Evolutionary conservation across 2,329 filamentous ascomycete species (phyloP).

Genomic region (Simplicillium aogashimaense): DNA sequence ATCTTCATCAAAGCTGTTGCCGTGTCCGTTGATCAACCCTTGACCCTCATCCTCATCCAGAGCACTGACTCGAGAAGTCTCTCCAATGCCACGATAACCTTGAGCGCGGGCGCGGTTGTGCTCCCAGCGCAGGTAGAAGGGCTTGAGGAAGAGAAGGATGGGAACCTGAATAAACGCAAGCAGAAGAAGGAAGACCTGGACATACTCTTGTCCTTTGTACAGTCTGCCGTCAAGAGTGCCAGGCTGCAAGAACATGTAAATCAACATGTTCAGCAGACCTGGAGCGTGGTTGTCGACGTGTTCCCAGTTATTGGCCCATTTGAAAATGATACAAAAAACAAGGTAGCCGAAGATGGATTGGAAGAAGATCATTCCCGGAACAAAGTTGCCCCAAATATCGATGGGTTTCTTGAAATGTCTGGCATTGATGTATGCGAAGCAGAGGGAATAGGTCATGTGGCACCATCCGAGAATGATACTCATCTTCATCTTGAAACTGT

Average conservation of each 20-base stretch:
- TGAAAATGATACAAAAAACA: constrained; percentile 88
- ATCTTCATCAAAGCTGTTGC: constrained; percentile 46
- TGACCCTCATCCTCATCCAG: constrained; percentile 76
- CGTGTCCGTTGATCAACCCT: constrained; percentile 42
- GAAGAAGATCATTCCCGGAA: constrained; percentile 99
- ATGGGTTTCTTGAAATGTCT: constrained; percentile 90
- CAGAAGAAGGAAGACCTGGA: constrained; percentile 73
- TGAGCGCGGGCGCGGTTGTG: constrained; percentile 79
- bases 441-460: constrained; percentile 98
- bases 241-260: constrained; percentile 97
- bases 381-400: constrained; percentile 94
- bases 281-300: constrained; percentile 58
- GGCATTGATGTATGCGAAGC: constrained; percentile 86
- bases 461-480: constrained; percentile 95
- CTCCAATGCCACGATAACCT: constrained; percentile 89
- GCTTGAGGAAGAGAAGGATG: constrained; percentile 86
- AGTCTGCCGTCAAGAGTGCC: constrained; percentile 49
- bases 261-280: constrained; percentile 94
- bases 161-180: constrained; percentile 82
- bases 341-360: constrained; percentile 98
- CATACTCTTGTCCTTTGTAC: constrained; percentile 63
- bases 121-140: constrained; percentile 88
- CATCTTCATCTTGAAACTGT: constrained; percentile 99
- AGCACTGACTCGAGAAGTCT: constrained; percentile 78
- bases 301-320: constrained; percentile 87